Conservation (phyloP, 352 stramenopile species). For the Globisporangium carolinianum region DNA sequence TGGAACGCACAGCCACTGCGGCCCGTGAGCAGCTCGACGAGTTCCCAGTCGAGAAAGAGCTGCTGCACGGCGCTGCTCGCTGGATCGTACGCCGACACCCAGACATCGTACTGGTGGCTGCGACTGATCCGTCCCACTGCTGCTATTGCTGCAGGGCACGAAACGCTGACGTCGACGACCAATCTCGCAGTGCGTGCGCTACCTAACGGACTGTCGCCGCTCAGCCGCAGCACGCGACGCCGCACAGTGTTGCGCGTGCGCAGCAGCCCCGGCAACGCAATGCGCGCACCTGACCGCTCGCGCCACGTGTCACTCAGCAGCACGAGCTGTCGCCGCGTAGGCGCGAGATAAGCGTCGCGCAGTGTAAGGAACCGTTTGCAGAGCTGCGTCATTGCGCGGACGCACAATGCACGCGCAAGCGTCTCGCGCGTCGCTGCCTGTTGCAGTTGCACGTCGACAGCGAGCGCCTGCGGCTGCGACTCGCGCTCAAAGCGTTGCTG, state of each 20-base stretch:
- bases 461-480: constrained; percentile 20
- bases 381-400: constrained; percentile 27
- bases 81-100: constrained; percentile 57
- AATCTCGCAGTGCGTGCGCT: constrained; percentile 18
- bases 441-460: constrained; percentile 18
- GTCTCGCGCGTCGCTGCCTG: constrained; percentile 23
- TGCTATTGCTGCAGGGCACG: background rate
- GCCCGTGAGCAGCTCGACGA: constrained; percentile 47
- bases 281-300: constrained; percentile 14
- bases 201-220: constrained; percentile 12
- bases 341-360: constrained; percentile 29
- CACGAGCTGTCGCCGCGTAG: constrained; percentile 43
- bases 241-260: constrained; percentile 34
- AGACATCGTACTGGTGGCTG: constrained; percentile 12
- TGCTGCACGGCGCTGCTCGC: constrained; percentile 24
- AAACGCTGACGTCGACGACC: constrained; percentile 45
- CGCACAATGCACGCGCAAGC: constrained; percentile 14
- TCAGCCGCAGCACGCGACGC: constrained; percentile 27
- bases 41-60: constrained; percentile 66
- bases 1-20: background rate
- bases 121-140: constrained; percentile 5
- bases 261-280: constrained; percentile 42
- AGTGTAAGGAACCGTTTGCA: constrained; percentile 35
- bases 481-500: constrained; percentile 29
- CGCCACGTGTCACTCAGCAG: constrained; percentile 32